Evolutionary conservation across 805 yeast species (phyloP), one percentile per base, ranked within the genome.

Genomic region (Wickerhamia fluorescens): DNA sequence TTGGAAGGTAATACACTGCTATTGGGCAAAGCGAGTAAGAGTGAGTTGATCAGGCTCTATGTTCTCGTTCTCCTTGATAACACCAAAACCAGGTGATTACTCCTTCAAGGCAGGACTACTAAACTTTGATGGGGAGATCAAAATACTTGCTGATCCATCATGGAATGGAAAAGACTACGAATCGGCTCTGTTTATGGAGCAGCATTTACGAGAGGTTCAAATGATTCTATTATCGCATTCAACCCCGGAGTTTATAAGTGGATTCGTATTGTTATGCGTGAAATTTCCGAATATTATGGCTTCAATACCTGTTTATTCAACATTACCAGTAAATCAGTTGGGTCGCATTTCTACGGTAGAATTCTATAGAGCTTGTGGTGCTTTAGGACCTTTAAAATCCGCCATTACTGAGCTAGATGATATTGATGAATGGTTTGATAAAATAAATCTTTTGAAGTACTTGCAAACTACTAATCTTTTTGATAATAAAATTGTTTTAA

Each of bases 311-410:
- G 80, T 81, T 0, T 92, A 82, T 49, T 75, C 96, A 0, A 89
- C 98, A 0, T 56, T 86, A n/a, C 97, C 99, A 0, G 82, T 88
- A 2, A 67, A 79, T 8, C 88, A 85, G 45, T 59, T 92, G 45
- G 97, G 96, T 1, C 68, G 94, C 41, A 74, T 85, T 11, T 66
- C 94, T 4, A 80, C 94, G 0, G 73, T 84, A n/a, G 98, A 92
- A 42, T 60, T 73, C 17, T 92, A 87, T 49, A 57, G 94, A 36
- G 59, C 82, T 3, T 54, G 54, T 10, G 95, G 96, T 1, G 47
- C 86, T 1, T 58, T 83, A 22, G 96, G 96, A 0, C 89, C 95
- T 0, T 57, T 67, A 31, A 55, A 66, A 12, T 59, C 68, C 9
- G 73, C 82, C 3, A 43, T 64, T 6, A 52, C 81, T 38, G 89